These are phyloP conservation scores for Coemansia sp. DNA, from an alignment of 192 early-diverging fungal genomes.

Conservation along the genomic window DNA sequence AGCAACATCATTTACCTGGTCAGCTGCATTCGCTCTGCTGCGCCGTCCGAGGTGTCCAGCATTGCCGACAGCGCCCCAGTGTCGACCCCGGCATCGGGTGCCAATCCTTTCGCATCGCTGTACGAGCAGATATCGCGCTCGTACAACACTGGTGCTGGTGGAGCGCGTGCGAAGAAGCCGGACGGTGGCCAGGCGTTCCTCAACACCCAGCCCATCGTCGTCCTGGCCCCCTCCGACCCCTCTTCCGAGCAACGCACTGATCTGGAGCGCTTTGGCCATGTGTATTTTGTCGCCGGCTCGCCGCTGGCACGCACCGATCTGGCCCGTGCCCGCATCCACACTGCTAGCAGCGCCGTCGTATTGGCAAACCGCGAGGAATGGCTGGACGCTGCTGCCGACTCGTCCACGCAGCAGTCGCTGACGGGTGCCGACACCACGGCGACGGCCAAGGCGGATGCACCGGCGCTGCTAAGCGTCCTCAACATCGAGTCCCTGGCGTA, in stretches of 20 bases:
- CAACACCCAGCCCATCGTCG: slow-evolving; percentile 53
- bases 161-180: neutral
- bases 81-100: neutral
- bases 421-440: slow-evolving; percentile 43
- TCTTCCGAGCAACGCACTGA: slow-evolving; percentile 19
- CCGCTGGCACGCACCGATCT: slow-evolving; percentile 57
- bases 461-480: slow-evolving; percentile 57
- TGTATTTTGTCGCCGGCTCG: slow-evolving; percentile 55
- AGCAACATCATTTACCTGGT: slow-evolving; percentile 62
- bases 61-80: slow-evolving; percentile 9
- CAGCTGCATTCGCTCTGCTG: slow-evolving; percentile 56
- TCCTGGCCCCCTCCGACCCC: slow-evolving; percentile 52
- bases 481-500: slow-evolving; percentile 59
- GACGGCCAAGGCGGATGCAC: slow-evolving; percentile 55
- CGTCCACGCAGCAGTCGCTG: slow-evolving; percentile 27
- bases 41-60: slow-evolving; percentile 27
- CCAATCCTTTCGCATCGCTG: slow-evolving; percentile 31
- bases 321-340: slow-evolving; percentile 52
- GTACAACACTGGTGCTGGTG: slow-evolving; percentile 8
- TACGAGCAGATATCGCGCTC: slow-evolving; percentile 49
- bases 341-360: slow-evolving; percentile 52
- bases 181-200: slow-evolving; percentile 11
- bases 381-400: slow-evolving; percentile 30
- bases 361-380: slow-evolving; percentile 52
- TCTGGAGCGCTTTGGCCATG: slow-evolving; percentile 48